Percentiles rank a stretch among this genome's conserved stretches.
These are phyloP conservation scores for Sideroxylon spinosum DNA, from an alignment of 179 eudicot species.

Conservation along the genomic window DNA sequence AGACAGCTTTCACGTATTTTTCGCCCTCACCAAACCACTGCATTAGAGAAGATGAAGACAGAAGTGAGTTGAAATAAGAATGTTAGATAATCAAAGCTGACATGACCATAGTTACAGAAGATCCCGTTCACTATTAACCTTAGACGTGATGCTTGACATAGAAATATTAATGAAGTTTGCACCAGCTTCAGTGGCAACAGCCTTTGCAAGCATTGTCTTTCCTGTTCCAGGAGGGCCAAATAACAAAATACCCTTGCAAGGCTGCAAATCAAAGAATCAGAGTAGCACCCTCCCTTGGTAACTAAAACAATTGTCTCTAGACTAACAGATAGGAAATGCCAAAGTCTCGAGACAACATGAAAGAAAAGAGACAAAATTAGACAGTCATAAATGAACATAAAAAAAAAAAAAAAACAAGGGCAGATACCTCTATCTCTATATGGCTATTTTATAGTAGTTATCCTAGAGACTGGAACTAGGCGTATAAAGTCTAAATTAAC, in stretches of 20 bases:
- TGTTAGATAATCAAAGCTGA: background rate
- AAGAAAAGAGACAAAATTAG: too few relatives aligned
- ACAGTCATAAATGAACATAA: background rate
- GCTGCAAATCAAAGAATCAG: conserved; percentile 34
- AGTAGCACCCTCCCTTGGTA: background rate
- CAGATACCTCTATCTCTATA: background rate
- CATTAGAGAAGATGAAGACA: conserved; percentile 6
- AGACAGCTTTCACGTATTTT: conserved; percentile 85
- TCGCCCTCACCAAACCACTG: conserved; percentile 94
- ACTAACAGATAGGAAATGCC: background rate
- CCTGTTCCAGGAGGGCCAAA: conserved; percentile 96
- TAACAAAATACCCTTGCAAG: conserved; percentile 82
- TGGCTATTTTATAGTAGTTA: background rate
- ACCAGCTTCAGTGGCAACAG: conserved; percentile 92
- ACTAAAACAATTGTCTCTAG: background rate
- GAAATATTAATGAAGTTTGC: conserved; percentile 89
- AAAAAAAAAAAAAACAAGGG: background rate
- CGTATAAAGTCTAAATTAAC: background rate
- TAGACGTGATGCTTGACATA: conserved; percentile 86
- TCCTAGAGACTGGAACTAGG: background rate
- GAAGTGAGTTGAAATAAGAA: background rate
- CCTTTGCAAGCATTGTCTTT: conserved; percentile 89
- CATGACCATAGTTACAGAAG: background rate
- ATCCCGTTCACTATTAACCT: conserved; percentile 32
- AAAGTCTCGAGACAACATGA: background rate